phyloP scores from a whole-genome alignment of 2,329 filamentous ascomycete species.

The Sphaerulina populicola region DNA sequence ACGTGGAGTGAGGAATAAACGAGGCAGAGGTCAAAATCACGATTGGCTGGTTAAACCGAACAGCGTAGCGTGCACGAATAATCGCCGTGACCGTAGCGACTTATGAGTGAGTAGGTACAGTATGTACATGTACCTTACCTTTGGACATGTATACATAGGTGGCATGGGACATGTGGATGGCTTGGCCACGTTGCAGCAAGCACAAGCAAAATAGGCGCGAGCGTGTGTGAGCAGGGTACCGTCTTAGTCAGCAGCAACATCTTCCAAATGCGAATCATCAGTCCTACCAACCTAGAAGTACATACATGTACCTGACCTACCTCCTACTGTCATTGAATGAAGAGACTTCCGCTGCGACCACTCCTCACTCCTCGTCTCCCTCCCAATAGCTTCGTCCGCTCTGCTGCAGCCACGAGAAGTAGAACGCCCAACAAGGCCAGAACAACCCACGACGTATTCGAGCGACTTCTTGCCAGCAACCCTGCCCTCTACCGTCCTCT shows the following conservation, averaged over 20 bases:
- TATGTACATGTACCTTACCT: not conserved
- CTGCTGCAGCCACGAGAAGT: not conserved
- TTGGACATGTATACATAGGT: too few species aligned
- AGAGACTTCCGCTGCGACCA: slow-evolving; percentile 1
- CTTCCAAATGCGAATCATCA: not conserved
- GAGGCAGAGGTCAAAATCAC: not conserved
- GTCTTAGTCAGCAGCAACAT: not conserved
- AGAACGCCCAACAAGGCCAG: slow-evolving; percentile 2
- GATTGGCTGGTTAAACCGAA: not conserved
- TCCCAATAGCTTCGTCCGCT: not conserved
- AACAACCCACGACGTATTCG: slow-evolving; percentile 10
- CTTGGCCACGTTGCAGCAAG: not conserved
- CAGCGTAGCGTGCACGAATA: not conserved
- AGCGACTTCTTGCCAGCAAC: slow-evolving; percentile 12
- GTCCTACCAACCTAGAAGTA: too few species aligned
- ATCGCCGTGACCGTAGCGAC: not conserved
- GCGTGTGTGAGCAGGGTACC: too few species aligned
- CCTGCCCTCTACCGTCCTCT: slow-evolving; percentile 14
- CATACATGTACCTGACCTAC: too few species aligned
- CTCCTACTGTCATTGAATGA: slow-evolving; percentile 3
- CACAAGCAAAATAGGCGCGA: not conserved
- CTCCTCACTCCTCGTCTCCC: not conserved
- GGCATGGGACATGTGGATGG: not conserved
- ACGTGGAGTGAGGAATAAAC: not conserved
- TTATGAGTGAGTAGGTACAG: not conserved